Base-by-base conservation (phyloP, 1,284 basidiomycete genomes). In the Neolentinus lepideus region DNA sequence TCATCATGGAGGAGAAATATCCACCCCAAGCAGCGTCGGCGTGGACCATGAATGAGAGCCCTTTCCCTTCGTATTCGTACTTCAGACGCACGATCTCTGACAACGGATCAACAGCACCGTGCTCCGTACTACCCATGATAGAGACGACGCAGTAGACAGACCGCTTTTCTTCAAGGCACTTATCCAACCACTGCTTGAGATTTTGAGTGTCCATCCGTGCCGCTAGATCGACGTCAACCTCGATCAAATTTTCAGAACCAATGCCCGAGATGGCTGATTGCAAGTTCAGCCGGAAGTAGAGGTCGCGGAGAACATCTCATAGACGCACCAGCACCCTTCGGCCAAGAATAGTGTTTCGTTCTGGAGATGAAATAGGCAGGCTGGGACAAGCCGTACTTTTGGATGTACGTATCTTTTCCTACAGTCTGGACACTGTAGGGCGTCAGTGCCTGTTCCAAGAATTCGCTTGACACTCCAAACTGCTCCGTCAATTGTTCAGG, bases 311-410 rank as follows among this genome's bases (percentile, higher is more conserved):
- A 27, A 56, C 57, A 29, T 51, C 29, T 12, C 22, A 16, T 31
- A 45, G 26, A 56, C 60, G 56, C 60, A 75, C 76, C 73, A 43
- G 73, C 71, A n/a, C 66, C 68, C 61, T 79, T 79, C 12, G 75
- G 75, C 77, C 76, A 79, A 0, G 75, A 76, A 57, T 78, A 78
- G 59, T 78, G 76, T 27, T 66, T 71, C 6, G 75, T 72, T 38
- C 57, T 63, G 2, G 65, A 63, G 27, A 70, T 60, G 21, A 76
- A 54, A 51, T 70, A 71, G 38, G 57, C 59, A 12, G 61, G 59
- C 19, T 57, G 26, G 31, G 60, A 52, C 46, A 73, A 65, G 1
- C 57, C 59, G 47, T 62, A 73, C 27, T 65, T 55, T 26, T 56
- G 57, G 53, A 67, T 66, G 2, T 73, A 61, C 1, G 57, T 57